These are phyloP conservation scores for Batkoa obscura DNA, from an alignment of 371 early-diverging fungal species.

Conservation along the genomic window DNA sequence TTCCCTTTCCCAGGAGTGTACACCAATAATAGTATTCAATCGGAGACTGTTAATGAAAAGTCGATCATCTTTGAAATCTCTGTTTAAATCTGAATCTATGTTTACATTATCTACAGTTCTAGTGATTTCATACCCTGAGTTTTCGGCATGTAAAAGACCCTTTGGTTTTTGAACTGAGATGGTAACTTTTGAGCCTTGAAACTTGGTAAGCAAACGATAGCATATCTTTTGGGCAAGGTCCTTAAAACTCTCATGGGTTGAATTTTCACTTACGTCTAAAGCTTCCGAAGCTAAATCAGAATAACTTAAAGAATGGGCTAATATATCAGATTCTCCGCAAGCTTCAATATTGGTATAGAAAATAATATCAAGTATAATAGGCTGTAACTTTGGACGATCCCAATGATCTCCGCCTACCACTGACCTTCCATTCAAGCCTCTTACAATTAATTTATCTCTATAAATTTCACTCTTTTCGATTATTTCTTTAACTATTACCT, in stretches of 20 bases:
- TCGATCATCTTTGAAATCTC: slow-evolving; percentile 15
- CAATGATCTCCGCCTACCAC: slow-evolving; percentile 84
- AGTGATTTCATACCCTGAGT: slow-evolving; percentile 70
- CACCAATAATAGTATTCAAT: slow-evolving; percentile 75
- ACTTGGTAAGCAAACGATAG: slow-evolving; percentile 28
- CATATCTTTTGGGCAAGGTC: slow-evolving; percentile 50
- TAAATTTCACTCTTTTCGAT: background rate
- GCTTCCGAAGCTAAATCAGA: slow-evolving; percentile 56
- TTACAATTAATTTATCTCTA: slow-evolving; percentile 58
- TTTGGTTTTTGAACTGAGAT: slow-evolving; percentile 72
- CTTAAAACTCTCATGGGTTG: slow-evolving; percentile 46
- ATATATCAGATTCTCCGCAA: slow-evolving; percentile 56
- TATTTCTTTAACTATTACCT: too few species aligned
- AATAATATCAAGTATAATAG: slow-evolving; percentile 54
- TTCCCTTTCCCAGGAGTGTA: slow-evolving; percentile 89
- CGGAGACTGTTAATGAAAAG: slow-evolving; percentile 66
- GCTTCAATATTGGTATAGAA: slow-evolving; percentile 52
- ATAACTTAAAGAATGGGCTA: slow-evolving; percentile 68
- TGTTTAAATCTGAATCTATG: slow-evolving; percentile 6
- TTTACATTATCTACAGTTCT: slow-evolving; percentile 23
- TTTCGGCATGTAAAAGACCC: slow-evolving; percentile 76
- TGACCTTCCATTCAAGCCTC: slow-evolving; percentile 63
- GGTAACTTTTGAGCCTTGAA: slow-evolving; percentile 36
- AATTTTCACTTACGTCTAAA: slow-evolving; percentile 49
- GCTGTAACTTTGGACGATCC: slow-evolving; percentile 75